Base-by-base conservation (phyloP, 305 asterid genomes). In the Fraxinus floribunda region DNA sequence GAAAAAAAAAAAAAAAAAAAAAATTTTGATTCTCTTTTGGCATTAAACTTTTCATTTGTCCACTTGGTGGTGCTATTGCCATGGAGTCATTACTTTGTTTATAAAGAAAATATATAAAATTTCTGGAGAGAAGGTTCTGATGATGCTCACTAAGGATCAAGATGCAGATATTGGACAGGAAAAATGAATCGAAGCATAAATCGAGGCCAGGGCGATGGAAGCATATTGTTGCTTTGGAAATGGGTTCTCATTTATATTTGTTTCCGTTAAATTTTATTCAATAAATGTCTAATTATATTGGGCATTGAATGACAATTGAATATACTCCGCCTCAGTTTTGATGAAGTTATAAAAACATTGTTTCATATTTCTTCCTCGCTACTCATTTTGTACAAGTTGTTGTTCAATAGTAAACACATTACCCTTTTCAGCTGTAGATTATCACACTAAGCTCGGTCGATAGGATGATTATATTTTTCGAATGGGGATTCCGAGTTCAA, bases 91-190 rank as follows among this genome's bases (percentile, higher is more conserved):
- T 86, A 78, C 83, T 84, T 82, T 77, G 36, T 13, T 74, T 5
- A 7, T 10, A 22, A 34, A 20, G 11, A 62, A 57, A 38, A 34
- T n/a, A 8, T 68, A 66, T 26, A 11, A 35, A 20, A 64, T 39
- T 34, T 18, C 29, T 35, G 20, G 30, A n/a, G 32, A 78, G 91
- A 88, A 88, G 87, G 82, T 89, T 89, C 89, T 80, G 70, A 1
- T 7, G 84, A 83, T 74, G 83, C 10, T 1, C 26, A 8, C 29
- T 62, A 8, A 22, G 72, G 34, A 22, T 20, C 72, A 64, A 57
- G 76, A 76, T 29, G 85, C 46, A 71, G 13, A 75, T 74, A 75
- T 57, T 36, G 7, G 73, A 18, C 44, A 52, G 64, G 55, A 32
- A 72, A 72, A 41, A 26, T 8, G 36, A 79, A 77, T 49, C 44